These are phyloP conservation scores for Phaffomyces antillensis DNA, from an alignment of 805 yeast genomes.

Conservation along the genomic window DNA sequence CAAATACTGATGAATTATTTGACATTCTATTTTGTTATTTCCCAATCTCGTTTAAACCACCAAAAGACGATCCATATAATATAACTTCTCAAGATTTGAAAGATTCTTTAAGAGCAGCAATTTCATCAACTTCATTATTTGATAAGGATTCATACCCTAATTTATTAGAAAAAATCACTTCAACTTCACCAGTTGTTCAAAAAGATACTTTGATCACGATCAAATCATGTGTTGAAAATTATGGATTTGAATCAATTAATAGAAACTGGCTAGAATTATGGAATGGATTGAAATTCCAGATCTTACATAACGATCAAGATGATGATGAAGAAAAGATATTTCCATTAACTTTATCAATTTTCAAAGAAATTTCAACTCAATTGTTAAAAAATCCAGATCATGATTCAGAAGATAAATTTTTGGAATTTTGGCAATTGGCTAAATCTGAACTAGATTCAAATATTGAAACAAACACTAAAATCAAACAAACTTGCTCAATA, in stretches of 20 bases:
- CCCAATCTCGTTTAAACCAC: constrained; percentile 93
- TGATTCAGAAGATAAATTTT: constrained; percentile 26
- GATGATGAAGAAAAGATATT: constrained; percentile 34
- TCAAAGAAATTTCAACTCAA: constrained; percentile 36
- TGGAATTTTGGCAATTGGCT: constrained; percentile 33
- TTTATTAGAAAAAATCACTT: constrained; percentile 69
- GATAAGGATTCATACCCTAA: constrained; percentile 73
- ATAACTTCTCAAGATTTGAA: constrained; percentile 73
- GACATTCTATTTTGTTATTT: constrained; percentile 91
- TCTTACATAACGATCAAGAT: constrained; percentile 71
- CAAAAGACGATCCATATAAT: constrained; percentile 80
- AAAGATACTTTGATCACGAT: constrained; percentile 67
- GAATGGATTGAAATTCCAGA: constrained; percentile 84
- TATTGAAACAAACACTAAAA: constrained; percentile 43
- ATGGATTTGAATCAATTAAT: constrained; percentile 40
- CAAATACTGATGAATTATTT: constrained; percentile 56
- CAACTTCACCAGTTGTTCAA: constrained; percentile 67
- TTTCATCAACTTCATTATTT: constrained; percentile 53
- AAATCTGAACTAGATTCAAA: constrained; percentile 47
- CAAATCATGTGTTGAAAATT: constrained; percentile 44
- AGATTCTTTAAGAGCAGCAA: constrained; percentile 48
- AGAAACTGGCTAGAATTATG: constrained; percentile 70
- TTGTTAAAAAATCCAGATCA: constrained; percentile 26
- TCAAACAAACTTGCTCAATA: constrained; percentile 57
- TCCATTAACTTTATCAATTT: constrained; percentile 36